Conservation (phyloP, 305 asterid genomes). For the Fraxinus floribunda region DNA sequence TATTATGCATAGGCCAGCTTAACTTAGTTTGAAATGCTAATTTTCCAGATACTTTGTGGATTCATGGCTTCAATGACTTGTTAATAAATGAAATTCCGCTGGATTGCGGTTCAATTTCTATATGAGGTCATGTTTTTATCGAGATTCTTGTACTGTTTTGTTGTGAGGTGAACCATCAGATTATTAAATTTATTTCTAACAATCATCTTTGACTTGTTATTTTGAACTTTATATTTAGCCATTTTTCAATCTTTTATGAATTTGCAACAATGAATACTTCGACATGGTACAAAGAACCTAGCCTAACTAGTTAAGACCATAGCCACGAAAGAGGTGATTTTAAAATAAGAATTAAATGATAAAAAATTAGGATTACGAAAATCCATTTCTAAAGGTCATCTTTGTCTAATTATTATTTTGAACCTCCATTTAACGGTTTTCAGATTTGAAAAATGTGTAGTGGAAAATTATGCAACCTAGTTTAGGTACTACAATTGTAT, state of each 20-base stretch:
- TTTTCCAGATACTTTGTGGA: background rate
- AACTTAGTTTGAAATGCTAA: background rate
- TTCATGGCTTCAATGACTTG: background rate
- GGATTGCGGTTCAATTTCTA: background rate
- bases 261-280: too few relatives aligned
- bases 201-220: background rate
- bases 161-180: background rate
- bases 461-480: background rate
- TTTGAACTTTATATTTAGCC: background rate
- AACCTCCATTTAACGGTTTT: background rate
- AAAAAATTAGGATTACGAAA: background rate
- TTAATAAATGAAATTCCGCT: background rate
- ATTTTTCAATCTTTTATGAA: too few relatives aligned
- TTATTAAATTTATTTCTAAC: too few relatives aligned
- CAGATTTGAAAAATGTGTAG: background rate
- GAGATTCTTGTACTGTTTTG: background rate
- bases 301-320: too few relatives aligned
- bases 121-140: background rate
- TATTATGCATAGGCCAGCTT: constrained; percentile 31
- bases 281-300: too few relatives aligned
- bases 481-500: too few relatives aligned
- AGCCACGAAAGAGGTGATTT: background rate
- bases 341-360: background rate
- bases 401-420: background rate
- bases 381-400: background rate